Evolutionary conservation across 2,329 filamentous ascomycete species (phyloP), one percentile per base, ranked within the genome.

Genomic region (Aspergillus quadrilineatus): DNA sequence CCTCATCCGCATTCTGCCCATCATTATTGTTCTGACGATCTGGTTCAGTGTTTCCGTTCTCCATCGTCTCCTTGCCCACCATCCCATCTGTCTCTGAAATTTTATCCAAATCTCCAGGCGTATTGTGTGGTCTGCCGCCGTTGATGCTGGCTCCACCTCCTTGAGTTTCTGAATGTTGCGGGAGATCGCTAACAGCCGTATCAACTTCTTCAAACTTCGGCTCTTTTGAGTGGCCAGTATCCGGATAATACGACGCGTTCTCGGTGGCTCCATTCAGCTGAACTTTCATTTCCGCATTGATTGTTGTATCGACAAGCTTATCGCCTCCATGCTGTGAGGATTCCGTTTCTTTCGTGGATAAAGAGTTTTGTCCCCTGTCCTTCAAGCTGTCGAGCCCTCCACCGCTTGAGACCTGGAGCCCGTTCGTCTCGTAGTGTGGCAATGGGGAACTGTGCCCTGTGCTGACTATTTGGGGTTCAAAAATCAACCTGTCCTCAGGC

Each of bases 401-500:
- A 45, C 45, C 51, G 3, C 26, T 49, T 26, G 58, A 60, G 5
- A 61, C 56, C 6, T 54, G 57, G 4, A 53, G 48, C 7, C 54
- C 61, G 49, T 62, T 67, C 10, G 55, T 57, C 28, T 50, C 58
- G 26, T 62, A 55, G 37, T 64, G 60, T 17, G 51, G 61, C 14
- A 50, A 28, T 9, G 62, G 59, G 26, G 60, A 59, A 32, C 28
- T 64, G 12, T 57, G 49, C 3, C 50, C 58, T 6, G 63, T 63
- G 32, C 62, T 60, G 47, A 55, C 53, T 32, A 62, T 55, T 42
- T 65, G 64, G 17, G 76, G 73, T 55, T 75, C 70, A 68, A 82
- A 80, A 48, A 82, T 71, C 59, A 69, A 71, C 53, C 74, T 71
- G 60, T 85, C 83, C 45, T 79, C 74, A 4, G 73, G 69, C 10